Evolutionary conservation across 257 asterid species (phyloP).

Genomic region (Haberlea rhodopensis): DNA sequence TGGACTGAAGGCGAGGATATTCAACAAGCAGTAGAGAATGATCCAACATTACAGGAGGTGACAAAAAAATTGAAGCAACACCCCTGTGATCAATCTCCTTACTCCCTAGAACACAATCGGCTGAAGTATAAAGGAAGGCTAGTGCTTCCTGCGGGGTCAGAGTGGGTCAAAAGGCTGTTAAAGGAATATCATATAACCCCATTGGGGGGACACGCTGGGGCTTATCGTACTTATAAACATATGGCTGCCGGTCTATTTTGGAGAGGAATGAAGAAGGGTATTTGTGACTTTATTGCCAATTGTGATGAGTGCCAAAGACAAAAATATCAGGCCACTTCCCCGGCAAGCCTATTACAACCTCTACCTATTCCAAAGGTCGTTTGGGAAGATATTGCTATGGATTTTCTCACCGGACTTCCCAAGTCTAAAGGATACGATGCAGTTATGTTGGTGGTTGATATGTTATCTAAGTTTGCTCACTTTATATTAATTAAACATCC

Average conservation of each 20-base stretch:
- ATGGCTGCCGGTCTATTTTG: neutral
- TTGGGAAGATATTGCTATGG: neutral
- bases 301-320: too few species aligned
- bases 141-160: neutral
- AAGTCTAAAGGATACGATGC: neutral
- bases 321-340: too few species aligned
- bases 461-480: neutral
- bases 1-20: neutral
- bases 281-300: too few species aligned
- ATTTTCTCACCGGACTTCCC: neutral
- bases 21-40: neutral
- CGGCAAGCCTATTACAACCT: too few species aligned
- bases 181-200: neutral
- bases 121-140: neutral
- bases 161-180: neutral
- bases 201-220: neutral
- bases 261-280: too few species aligned
- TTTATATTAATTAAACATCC: neutral
- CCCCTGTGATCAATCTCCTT: too few species aligned
- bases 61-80: too few species aligned
- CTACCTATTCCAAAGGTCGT: too few species aligned
- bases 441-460: neutral
- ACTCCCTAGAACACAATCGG: too few species aligned
- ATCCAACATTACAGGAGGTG: too few species aligned
- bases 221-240: neutral